Percentiles rank a stretch among this genome's conserved stretches.
These are phyloP conservation scores for Capsicum baccatum DNA, from an alignment of 257 asterid species.

Conservation along the genomic window DNA sequence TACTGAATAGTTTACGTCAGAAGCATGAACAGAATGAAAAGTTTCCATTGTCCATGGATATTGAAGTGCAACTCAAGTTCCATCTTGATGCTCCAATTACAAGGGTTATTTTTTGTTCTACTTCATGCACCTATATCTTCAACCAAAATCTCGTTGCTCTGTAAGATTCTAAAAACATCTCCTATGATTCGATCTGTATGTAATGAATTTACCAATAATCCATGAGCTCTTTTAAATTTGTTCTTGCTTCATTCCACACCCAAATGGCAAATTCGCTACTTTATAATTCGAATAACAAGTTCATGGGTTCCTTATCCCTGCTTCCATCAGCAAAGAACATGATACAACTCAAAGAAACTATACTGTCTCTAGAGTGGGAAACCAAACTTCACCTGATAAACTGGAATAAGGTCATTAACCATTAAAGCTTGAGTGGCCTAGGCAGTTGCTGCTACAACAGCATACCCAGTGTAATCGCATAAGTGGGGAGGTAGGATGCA, in stretches of 20 bases:
- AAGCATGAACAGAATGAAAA: slow-evolving; percentile 24
- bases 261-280: neutral
- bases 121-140: slow-evolving; percentile 25
- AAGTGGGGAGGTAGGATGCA: too few relatives aligned
- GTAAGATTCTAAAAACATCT: slow-evolving; percentile 20
- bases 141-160: neutral
- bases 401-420: neutral
- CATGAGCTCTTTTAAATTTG: neutral
- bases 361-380: neutral
- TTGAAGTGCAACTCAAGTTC: slow-evolving; percentile 17
- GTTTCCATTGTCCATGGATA: neutral
- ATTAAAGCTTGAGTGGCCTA: neutral
- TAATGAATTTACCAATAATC: slow-evolving; percentile 21
- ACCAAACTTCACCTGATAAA: neutral
- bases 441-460: neutral
- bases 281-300: neutral
- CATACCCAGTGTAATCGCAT: neutral
- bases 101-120: neutral
- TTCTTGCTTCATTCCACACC: neutral
- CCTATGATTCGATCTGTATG: slow-evolving; percentile 17
- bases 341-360: neutral
- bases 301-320: neutral
- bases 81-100: neutral
- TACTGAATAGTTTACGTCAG: neutral
- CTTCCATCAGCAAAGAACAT: neutral